Base-by-base conservation (phyloP, 257 asterid species). In the Solanum pimpinellifolium region DNA sequence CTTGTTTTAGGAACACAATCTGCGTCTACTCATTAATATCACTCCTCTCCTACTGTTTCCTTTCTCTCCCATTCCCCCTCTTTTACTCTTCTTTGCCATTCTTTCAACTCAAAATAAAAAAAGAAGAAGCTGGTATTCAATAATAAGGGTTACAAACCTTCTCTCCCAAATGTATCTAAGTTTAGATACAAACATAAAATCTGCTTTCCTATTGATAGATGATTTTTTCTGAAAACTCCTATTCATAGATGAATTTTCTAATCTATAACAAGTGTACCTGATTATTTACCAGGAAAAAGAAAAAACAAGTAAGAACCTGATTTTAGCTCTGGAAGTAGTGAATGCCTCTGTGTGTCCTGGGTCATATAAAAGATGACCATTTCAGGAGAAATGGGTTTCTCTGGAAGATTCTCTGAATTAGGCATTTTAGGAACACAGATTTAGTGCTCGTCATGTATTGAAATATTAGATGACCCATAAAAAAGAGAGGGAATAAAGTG, bases 321-420 rank as follows among this genome's bases (percentile, higher is more conserved):
- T 90, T 93, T 94, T 87, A 96, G 89, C 89, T 95, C 94, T 44
- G 94, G 93, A 90, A 96, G 94, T 90, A 95, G 91, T 49, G 88
- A 33, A 90, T 96, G 99, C 87, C 94, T 92, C 87, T 96, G 99
- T 35, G 99, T 96, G 90, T 96, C 98, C 91, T 96, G 99, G 3
- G 98, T 96, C 31, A 95, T 92, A 87, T 94, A 96, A 88, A 95
- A 94, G 87, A 95, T 86, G 88, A 93, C 90, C 92, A 70, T 92
- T 90, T 95, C 98, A 85, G 98, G 94, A 85, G 98, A 90, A 90
- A 95, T 72, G 13, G 95, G 98, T 86, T 90, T 91, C 92, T 89
- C 93, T 7, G 89, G 93, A 86, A 92, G 96, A 91, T 89, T 89
- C 46, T 92, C 98, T 95, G 94, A 73, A 87, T 83, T 49, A 84